Conservation (phyloP, 2,329 filamentous ascomycete species). For the Diplocarpon rosae region DNA sequence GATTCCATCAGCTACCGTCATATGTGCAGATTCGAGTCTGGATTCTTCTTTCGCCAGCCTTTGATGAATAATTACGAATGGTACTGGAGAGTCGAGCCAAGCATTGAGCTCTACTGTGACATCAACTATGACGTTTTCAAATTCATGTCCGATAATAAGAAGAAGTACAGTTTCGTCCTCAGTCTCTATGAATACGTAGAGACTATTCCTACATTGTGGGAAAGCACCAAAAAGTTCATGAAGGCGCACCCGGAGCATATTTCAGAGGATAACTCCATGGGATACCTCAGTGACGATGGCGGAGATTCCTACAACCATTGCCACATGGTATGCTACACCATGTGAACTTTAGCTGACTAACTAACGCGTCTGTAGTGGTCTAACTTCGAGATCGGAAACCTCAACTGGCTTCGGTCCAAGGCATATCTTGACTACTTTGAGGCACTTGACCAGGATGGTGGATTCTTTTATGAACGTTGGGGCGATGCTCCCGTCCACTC, state of each 20-base stretch:
- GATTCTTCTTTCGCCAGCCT: conserved; percentile 95
- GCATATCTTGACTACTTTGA: conserved; percentile 88
- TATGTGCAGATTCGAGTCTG: conserved; percentile 99
- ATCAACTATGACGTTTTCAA: conserved; percentile 94
- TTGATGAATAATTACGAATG: conserved; percentile 95
- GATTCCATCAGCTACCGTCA: conserved; percentile 95
- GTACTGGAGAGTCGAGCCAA: conserved; percentile 99
- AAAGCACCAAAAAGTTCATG: conserved; percentile 91
- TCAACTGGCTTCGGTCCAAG: conserved; percentile 85
- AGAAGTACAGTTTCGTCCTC: conserved; percentile 96
- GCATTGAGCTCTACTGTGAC: conserved; percentile 92
- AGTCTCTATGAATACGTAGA: conserved; percentile 95
- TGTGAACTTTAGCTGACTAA: neutral
- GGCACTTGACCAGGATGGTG: conserved; percentile 76
- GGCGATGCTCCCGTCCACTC: conserved; percentile 96
- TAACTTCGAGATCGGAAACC: conserved; percentile 93
- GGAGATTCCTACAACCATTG: conserved; percentile 94
- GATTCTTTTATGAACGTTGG: conserved; percentile 99
- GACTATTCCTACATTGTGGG: conserved; percentile 89
- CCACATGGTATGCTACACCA: conserved; percentile 64
- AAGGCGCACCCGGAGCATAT: conserved; percentile 83
- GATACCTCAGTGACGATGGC: conserved; percentile 81
- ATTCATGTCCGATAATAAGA: conserved; percentile 88
- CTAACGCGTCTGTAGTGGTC: conserved; percentile 58
- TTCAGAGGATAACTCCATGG: conserved; percentile 72